These are phyloP conservation scores for Dactylonectria estremocensis DNA, from an alignment of 2,329 filamentous ascomycete species.

Conservation along the genomic window DNA sequence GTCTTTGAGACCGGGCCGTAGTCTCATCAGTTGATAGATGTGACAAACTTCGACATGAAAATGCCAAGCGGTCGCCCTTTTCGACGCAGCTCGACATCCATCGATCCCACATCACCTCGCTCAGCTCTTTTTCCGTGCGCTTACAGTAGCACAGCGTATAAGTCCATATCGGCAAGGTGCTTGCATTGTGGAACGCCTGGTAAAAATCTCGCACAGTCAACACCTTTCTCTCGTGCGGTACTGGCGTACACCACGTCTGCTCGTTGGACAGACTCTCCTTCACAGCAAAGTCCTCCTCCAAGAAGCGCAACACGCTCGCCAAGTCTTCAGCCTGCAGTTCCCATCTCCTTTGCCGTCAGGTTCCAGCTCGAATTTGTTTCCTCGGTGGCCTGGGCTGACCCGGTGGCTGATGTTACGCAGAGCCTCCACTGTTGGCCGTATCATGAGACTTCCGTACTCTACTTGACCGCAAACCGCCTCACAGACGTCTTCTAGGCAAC, in stretches of 20 bases:
- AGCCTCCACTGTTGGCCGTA: no score
- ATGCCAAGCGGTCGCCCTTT: slow-evolving; percentile 18
- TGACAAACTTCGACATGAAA: slow-evolving; percentile 17
- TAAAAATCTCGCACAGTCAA: neutral
- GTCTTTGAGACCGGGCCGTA: no score
- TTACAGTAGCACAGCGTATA: neutral
- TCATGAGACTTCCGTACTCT: no score
- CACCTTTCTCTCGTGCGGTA: slow-evolving; percentile 5
- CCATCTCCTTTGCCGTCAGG: no score
- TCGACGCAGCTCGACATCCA: slow-evolving; percentile 17
- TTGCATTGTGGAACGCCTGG: neutral
- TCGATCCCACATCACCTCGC: slow-evolving; percentile 1
- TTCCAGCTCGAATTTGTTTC: no score
- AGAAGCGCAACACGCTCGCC: no score
- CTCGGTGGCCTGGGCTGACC: no score
- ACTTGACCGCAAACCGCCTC: no score
- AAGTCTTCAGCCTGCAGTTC: no score
- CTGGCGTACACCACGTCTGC: neutral
- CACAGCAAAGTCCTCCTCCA: slow-evolving; percentile 1
- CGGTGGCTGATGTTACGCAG: no score
- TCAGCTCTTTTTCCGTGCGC: neutral
- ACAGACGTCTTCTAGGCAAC: neutral
- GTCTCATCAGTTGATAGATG: no score
- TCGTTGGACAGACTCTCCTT: slow-evolving; percentile 7
- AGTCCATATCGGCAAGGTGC: slow-evolving; percentile 1